These are phyloP conservation scores for Paecilomyces variotii DNA, from an alignment of 2,329 filamentous ascomycete genomes.

Conservation along the genomic window DNA sequence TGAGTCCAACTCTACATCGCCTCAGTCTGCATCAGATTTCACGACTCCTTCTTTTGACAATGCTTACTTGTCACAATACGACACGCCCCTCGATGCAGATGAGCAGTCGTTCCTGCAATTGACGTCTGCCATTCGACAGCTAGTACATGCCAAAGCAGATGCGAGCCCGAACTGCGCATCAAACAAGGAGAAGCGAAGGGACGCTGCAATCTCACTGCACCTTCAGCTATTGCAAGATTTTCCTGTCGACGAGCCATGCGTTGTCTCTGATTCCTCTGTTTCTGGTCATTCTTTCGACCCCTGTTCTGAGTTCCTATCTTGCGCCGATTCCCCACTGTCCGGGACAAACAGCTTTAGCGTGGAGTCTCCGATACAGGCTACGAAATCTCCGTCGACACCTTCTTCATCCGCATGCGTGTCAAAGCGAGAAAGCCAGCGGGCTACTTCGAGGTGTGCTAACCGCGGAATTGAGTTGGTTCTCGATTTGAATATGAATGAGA, in stretches of 20 bases:
- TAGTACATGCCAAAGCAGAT: slow-evolving; percentile 32
- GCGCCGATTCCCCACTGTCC: neutral
- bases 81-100: neutral
- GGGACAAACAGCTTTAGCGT: slow-evolving; percentile 4
- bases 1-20: neutral
- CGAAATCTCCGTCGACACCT: slow-evolving; percentile 9
- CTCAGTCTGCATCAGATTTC: neutral
- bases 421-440: neutral
- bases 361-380: slow-evolving; percentile 4
- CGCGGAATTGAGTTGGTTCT: slow-evolving; percentile 31
- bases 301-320: neutral
- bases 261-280: slow-evolving; percentile 16
- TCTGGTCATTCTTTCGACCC: neutral
- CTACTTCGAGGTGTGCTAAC: slow-evolving; percentile 8
- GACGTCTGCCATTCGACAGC: slow-evolving; percentile 14
- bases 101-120: neutral
- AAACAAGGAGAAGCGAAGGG: slow-evolving; percentile 33
- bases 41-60: neutral
- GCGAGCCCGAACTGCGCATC: slow-evolving; percentile 25
- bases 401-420: slow-evolving; percentile 6
- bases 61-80: neutral
- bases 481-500: slow-evolving; percentile 36
- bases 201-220: slow-evolving; percentile 34
- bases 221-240: slow-evolving; percentile 29
- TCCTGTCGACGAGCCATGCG: slow-evolving; percentile 17